Conservation (phyloP, 139 green algal species). For the Chlorella vulgaris region DNA sequence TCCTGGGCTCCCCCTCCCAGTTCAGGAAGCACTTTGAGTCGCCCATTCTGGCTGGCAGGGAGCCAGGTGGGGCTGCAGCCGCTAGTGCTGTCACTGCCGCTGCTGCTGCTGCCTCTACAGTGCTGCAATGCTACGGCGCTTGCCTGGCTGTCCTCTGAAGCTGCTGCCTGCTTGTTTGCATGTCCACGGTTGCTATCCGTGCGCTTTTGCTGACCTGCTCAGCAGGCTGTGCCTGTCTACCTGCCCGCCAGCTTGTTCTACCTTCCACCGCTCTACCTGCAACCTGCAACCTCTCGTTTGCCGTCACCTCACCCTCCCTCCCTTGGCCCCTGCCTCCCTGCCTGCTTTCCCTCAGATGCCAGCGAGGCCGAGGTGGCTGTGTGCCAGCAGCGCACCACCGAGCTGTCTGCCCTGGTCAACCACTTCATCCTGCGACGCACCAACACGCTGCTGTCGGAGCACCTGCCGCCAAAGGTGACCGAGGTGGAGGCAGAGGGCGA, state of each 20-base stretch:
- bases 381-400: constrained; percentile 68
- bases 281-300: no score
- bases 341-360: constrained; percentile 9
- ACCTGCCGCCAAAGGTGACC: constrained; percentile 96
- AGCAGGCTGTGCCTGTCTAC: no score
- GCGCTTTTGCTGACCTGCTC: no score
- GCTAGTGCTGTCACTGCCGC: background rate
- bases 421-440: constrained; percentile 97
- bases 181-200: no score
- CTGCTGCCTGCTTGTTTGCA: no score
- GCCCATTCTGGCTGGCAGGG: constrained; percentile 83
- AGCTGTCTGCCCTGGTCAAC: constrained; percentile 94
- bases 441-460: constrained; percentile 92
- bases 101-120: background rate
- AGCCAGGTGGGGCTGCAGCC: constrained; percentile 66
- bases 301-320: no score
- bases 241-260: no score
- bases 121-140: background rate
- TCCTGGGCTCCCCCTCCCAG: constrained; percentile 80
- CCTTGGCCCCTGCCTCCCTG: no score
- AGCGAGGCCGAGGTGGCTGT: constrained; percentile 34
- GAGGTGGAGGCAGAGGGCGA: background rate
- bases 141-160: background rate
- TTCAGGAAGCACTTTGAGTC: constrained; percentile 82
- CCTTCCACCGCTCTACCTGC: no score